Conservation (phyloP, 805 yeast genomes). For the Yarrowia hollandica region DNA sequence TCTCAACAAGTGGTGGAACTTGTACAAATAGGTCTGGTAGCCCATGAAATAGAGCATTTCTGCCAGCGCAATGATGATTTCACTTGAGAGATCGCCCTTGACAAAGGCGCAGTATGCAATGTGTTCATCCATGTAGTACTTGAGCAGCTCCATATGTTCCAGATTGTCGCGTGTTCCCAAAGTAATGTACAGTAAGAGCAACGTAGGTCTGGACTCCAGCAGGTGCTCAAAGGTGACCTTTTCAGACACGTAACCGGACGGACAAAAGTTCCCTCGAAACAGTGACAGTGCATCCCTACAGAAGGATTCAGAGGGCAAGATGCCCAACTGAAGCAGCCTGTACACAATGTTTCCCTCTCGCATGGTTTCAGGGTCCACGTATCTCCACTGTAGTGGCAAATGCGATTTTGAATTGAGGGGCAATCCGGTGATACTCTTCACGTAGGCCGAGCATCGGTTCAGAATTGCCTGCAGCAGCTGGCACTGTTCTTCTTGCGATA, state of each 20-base stretch:
- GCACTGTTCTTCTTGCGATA: conserved; percentile 17
- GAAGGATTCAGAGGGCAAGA: background rate
- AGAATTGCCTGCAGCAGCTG: conserved; percentile 9
- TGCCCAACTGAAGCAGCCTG: background rate
- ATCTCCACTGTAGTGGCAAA: conserved; percentile 15
- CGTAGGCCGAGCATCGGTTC: conserved; percentile 1
- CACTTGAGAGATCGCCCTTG: conserved; percentile 15
- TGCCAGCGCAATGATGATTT: conserved; percentile 14
- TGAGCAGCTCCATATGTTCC: conserved; percentile 24
- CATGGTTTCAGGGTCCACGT: background rate
- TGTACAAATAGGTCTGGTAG: conserved; percentile 19
- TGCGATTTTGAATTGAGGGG: conserved; percentile 10
- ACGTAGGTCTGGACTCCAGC: conserved; percentile 4
- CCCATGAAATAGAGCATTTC: conserved; percentile 25
- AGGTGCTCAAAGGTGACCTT: conserved; percentile 3
- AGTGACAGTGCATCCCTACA: conserved; percentile 8
- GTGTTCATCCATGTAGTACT: conserved; percentile 24
- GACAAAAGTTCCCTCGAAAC: conserved; percentile 9
- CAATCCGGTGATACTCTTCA: conserved; percentile 12
- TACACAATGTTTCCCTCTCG: conserved; percentile 11
- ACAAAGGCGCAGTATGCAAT: conserved; percentile 13
- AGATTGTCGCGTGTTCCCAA: conserved; percentile 6
- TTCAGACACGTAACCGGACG: conserved; percentile 7
- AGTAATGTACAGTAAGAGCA: conserved; percentile 12
- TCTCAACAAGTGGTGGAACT: conserved; percentile 11